Conservation (phyloP, 2,329 filamentous ascomycete genomes). For the Calonectria naviculata region DNA sequence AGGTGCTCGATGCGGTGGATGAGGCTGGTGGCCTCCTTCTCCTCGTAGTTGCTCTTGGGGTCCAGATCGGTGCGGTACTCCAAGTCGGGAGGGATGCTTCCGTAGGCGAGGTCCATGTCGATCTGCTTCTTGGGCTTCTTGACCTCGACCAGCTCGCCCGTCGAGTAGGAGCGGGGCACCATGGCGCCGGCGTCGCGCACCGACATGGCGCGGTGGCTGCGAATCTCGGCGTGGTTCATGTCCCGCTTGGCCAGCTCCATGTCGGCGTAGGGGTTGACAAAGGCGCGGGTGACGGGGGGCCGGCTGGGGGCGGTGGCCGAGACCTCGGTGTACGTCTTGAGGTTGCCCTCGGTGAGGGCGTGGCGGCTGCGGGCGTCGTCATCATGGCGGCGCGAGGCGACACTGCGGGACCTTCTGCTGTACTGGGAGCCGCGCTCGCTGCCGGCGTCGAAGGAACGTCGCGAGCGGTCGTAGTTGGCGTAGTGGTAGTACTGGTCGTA, state of each 20-base stretch:
- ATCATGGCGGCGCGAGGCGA: conserved; percentile 41
- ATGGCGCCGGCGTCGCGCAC: conserved; percentile 40
- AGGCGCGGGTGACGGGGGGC: conserved; percentile 53
- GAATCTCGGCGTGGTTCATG: conserved; percentile 41
- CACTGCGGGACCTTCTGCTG: conserved; percentile 53
- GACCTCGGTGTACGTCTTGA: conserved; percentile 64
- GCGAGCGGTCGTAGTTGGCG: conserved; percentile 48
- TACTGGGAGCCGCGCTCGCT: conserved; percentile 56
- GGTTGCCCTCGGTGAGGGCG: conserved; percentile 63
- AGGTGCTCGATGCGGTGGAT: conserved; percentile 81
- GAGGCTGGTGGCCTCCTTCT: conserved; percentile 67
- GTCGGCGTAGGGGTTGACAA: conserved; percentile 50
- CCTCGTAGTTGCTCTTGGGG: conserved; percentile 58
- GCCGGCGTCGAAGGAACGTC: conserved; percentile 42
- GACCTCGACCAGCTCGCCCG: conserved; percentile 47
- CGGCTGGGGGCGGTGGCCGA: conserved; percentile 60
- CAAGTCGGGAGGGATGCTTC: conserved; percentile 80
- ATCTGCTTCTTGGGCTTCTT: conserved; percentile 62
- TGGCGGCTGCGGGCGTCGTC: conserved; percentile 45
- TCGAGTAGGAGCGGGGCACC: conserved; percentile 51
- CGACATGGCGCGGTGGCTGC: conserved; percentile 37
- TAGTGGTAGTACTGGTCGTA: conserved; percentile 45
- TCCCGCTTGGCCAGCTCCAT: conserved; percentile 53
- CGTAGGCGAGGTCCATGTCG: conserved; percentile 94
- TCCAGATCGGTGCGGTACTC: conserved; percentile 60